Base-by-base conservation (phyloP, 192 early-diverging fungal species). In the Coemansia sp. region DNA sequence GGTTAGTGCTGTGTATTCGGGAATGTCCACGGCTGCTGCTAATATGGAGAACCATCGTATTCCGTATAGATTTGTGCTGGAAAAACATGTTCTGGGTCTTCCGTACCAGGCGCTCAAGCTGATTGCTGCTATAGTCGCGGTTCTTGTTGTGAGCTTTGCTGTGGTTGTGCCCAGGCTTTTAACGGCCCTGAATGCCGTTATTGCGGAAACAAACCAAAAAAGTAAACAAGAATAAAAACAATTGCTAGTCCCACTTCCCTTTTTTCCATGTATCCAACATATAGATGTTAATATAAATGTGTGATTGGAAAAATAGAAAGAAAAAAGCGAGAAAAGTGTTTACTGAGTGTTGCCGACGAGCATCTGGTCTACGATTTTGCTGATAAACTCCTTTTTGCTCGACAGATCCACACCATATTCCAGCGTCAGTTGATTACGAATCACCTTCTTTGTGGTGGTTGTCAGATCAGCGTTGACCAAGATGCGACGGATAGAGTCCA, bases 391-490 rank as follows among this genome's bases (percentile, higher is more conserved):
- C 62, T 88, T 87, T 63, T 85, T 77, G 14, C 75, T 59, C 0
- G 77, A 70, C 82, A 95, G 73, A 62, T 96, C 92, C 16, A 85
- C 59, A 14, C 90, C 88, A 76, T 89, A 95, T 25, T 86, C 71
- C 2, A 68, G 72, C 0, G 85, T 73, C 31, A 94, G 67, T 56
- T 87, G 85, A 34, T 89, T 88, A n/a, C 92, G 86, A 59, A 96
- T 90, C 64, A 89, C 88, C 70, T 90, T 90, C 82, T 94, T 94
- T 34, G 93, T 93, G 22, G 92, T 80, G 5, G 81, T 81, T 66
- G 85, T 86, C 65, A 94, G 73, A 68, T 94, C 90, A 14, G 90
- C 85, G 28, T 84, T 86, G 36, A 84, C 72, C 49, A 96, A 69
- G 42, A 94, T 85, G n/a, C 84, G 77, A 18, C 86, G 83, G 34